Conservation (phyloP, 768 basidiomycete genomes). For the Kwoniella sp. region DNA sequence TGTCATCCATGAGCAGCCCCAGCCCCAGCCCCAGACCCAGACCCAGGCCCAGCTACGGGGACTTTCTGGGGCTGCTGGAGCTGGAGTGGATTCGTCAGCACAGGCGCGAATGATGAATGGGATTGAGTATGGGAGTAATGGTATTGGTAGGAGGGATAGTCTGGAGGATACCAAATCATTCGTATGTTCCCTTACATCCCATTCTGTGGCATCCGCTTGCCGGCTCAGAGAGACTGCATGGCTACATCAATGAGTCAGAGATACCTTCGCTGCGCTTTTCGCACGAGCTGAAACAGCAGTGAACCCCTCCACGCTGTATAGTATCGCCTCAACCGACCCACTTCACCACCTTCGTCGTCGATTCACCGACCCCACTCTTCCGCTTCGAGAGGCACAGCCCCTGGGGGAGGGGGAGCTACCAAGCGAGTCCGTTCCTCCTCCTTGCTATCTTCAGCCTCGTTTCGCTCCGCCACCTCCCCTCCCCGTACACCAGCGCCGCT, state of each 20-base stretch:
- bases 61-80: neutral
- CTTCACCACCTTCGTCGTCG: constrained; percentile 19
- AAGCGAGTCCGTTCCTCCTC: neutral
- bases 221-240: no score
- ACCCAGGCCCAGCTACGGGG: no score
- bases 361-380: constrained; percentile 13
- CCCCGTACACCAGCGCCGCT: constrained; percentile 25
- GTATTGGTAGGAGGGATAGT: constrained; percentile 30
- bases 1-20: neutral
- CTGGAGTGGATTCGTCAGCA: neutral
- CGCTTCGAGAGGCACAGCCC: constrained; percentile 17
- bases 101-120: neutral
- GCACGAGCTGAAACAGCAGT: neutral
- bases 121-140: neutral
- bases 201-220: neutral
- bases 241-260: no score
- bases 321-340: constrained; percentile 31
- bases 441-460: neutral
- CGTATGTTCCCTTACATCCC: constrained; percentile 25
- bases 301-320: neutral
- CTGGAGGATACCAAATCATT: constrained; percentile 42
- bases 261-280: no score
- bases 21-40: no score
- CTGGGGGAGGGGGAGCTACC: neutral
- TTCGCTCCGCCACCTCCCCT: constrained; percentile 19